Evolutionary conservation across 495 filamentous ascomycete species (phyloP).

Genomic region (Daldinia decipiens): DNA sequence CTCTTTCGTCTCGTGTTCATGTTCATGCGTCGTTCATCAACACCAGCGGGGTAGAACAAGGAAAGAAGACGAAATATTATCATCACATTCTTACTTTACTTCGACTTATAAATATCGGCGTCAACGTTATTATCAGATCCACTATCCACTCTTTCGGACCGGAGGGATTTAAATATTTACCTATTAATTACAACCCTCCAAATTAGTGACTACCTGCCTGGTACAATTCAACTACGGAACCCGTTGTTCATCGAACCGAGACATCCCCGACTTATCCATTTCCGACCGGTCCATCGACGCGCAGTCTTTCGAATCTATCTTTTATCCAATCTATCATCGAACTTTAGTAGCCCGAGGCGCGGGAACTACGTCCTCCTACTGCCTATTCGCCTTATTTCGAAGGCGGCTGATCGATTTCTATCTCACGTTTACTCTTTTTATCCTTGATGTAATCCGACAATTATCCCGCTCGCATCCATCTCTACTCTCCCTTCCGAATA

Average conservation of each 20-base stretch:
- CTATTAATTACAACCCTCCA: too few species aligned
- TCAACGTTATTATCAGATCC: not conserved
- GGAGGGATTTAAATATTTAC: not conserved
- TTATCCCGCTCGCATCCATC: not conserved
- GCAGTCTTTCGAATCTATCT: slow-evolving; percentile 14
- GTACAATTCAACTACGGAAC: not conserved
- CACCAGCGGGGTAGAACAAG: not conserved
- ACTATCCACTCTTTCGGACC: not conserved
- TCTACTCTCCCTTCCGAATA: not conserved
- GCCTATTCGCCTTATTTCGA: not conserved
- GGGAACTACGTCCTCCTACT: not conserved
- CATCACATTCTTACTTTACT: not conserved
- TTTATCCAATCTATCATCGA: not conserved
- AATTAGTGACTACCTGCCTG: not conserved
- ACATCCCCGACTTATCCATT: not conserved
- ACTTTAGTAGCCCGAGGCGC: too few species aligned
- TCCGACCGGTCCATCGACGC: slow-evolving; percentile 7
- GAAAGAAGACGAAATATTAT: not conserved
- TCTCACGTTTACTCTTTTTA: not conserved
- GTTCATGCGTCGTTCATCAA: not conserved
- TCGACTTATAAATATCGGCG: not conserved
- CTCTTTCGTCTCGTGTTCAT: not conserved
- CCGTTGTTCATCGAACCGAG: not conserved
- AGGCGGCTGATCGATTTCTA: not conserved
- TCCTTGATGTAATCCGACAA: slow-evolving; percentile 31